Conservation (phyloP, 352 stramenopile genomes). For the Pythium insidiosum region DNA sequence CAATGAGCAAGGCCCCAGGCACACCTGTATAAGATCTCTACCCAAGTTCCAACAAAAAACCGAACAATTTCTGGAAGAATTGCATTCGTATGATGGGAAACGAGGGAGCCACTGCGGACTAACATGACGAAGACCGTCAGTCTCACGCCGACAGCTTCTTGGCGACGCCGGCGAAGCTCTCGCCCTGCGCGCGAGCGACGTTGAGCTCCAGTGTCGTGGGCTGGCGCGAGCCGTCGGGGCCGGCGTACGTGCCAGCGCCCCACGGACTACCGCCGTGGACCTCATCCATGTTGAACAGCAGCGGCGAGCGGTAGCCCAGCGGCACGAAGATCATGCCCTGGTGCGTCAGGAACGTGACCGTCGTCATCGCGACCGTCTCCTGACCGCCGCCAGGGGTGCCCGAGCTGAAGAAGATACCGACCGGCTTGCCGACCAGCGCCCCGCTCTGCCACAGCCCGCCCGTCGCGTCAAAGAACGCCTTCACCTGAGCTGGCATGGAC, state of each 20-base stretch:
- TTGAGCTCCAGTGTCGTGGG: constrained; percentile 73
- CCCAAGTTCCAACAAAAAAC: no score
- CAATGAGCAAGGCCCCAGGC: no score
- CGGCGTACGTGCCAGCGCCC: constrained; percentile 56
- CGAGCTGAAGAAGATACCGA: no score
- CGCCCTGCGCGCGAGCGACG: constrained; percentile 70
- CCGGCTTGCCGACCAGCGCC: constrained; percentile 56
- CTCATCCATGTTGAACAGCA: constrained; percentile 41
- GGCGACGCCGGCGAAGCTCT: constrained; percentile 69
- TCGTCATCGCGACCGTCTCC: constrained; percentile 61
- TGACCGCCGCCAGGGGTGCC: constrained; percentile 57
- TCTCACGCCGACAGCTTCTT: constrained; percentile 68
- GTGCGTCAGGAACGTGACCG: constrained; percentile 60
- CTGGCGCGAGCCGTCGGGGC: constrained; percentile 55
- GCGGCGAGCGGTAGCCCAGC: constrained; percentile 31
- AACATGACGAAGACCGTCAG: no score
- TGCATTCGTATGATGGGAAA: no score
- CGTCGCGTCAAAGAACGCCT: constrained; percentile 60
- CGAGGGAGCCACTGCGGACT: no score
- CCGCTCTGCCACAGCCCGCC: constrained; percentile 56
- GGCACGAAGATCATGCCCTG: no score
- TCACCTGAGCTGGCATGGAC: constrained; percentile 55
- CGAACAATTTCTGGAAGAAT: no score
- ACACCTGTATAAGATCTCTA: no score
- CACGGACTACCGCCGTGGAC: no score